Evolutionary conservation across 2,329 filamentous ascomycete species (phyloP).

Genomic region (Malbranchea cinnamomea): DNA sequence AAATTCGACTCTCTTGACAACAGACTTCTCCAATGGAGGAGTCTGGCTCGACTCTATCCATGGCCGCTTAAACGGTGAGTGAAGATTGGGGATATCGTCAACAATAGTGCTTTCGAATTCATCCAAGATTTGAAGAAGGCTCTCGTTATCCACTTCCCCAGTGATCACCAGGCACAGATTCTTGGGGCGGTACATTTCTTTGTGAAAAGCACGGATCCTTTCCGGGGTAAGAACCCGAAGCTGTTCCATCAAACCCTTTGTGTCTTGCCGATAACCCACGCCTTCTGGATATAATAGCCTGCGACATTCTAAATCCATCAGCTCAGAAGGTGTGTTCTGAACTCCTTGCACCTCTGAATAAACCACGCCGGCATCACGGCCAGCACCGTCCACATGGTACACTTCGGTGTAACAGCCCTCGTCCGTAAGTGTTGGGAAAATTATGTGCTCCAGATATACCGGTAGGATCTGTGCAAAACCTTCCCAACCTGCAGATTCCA

Average conservation of each 20-base stretch:
- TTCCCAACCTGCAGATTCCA: constrained; percentile 93
- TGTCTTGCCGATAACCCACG: constrained; percentile 90
- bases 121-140: constrained; percentile 69
- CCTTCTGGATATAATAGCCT: constrained; percentile 75
- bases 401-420: constrained; percentile 90
- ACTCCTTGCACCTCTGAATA: constrained; percentile 99
- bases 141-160: constrained; percentile 73
- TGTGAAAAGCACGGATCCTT: constrained; percentile 85
- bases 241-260: constrained; percentile 92
- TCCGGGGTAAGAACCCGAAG: constrained; percentile 74
- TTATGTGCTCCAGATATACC: constrained; percentile 86
- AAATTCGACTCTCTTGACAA: constrained; percentile 70
- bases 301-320: constrained; percentile 74
- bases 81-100: constrained; percentile 60
- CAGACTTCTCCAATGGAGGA: constrained; percentile 54
- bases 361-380: constrained; percentile 90
- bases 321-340: constrained; percentile 66
- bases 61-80: constrained; percentile 66
- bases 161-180: constrained; percentile 84
- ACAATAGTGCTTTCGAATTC: constrained; percentile 78
- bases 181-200: constrained; percentile 94
- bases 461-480: constrained; percentile 90
- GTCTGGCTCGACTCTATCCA: constrained; percentile 83
- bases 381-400: constrained; percentile 83
- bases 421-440: constrained; percentile 83